Evolutionary conservation across 805 yeast species (phyloP), one percentile per base, ranked within the genome.

Genomic region (Candida nanaspora): DNA sequence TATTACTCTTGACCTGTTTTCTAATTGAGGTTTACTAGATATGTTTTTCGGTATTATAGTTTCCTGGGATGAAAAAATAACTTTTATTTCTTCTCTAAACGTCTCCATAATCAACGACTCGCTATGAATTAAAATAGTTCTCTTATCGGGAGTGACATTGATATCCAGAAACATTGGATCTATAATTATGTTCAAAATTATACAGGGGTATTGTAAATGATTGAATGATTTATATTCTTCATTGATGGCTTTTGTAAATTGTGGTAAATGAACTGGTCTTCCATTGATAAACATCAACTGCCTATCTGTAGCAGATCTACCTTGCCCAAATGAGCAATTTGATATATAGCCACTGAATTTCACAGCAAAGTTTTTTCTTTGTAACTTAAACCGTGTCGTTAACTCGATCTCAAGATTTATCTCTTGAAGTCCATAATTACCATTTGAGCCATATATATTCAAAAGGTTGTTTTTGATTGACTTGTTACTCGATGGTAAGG

Each of bases 131-230:
- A 85, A 55, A 2, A 89, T 69, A 2, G 78, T 74, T 39, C 91
- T 68, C 56, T 93, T 93, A 57, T 93, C 97, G 0, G 98, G 98
- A 0, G 96, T 81, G 1, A 93, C 84, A 59, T 93, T 93, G 16
- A 93, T 70, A 61, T 93, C 98, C n/a, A 82, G 45, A 30, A 67
- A 63, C 21, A 54, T 50, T 0, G 83, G 68, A 32, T 73, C 69
- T 6, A 86, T 55, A 13, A 53, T 51, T 18, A 93, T 48, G 57
- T 93, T 70, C 3, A 86, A 50, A 2, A 87, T 67, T 37, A 84
- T 67, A 10, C 78, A 74, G 0, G 98, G 98, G 39, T 56, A 71
- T 52, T 88, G 96, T 4, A 79, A 66, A 50, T 76, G 72, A 48
- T 88, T 89, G 58, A 73, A 86, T 29, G 69, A 67, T 46, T 76